Evolutionary conservation across 169 alveolate species (phyloP), one percentile per base, ranked within the genome.

Genomic region (Plasmodium vivax): DNA sequence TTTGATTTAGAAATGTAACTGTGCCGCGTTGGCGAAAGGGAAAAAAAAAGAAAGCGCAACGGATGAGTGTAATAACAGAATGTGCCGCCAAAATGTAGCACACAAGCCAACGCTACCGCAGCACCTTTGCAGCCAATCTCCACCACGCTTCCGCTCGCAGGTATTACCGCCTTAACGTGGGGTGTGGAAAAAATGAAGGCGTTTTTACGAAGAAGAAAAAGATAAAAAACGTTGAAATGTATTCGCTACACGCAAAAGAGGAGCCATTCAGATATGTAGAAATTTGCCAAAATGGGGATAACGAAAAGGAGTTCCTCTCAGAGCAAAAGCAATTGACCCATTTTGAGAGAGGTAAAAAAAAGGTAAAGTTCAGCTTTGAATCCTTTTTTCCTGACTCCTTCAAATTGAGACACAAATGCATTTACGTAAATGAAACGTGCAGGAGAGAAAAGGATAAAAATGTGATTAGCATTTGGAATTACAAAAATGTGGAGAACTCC

Each of bases 371-470:
- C 27, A 74, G 47, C 23, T 73, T 73, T 27, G 80, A 51, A 74
- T 85, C 85, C 2, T 85, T 74, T 85, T 85, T 85, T 74, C 93
- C 93, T 51, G 84, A 85, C 32, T 85, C 19, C 62, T 85, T 85
- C 43, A 41, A 85, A 32, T 85, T 85, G 14, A 85, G 30, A 74
- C 45, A 45, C 9, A 73, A 73, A 51, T 74, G 68, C 27, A 38
- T 75, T 32, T 85, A 85, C 93, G 16, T 85, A 85, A 74, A 54
- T 73, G 68, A 14, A 85, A 54, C 51, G 34, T 8, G 36, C 27
- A 73, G 54, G 16, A 19, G 72, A 74, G 79, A 85, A 30, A 45
- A 32, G 12, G 72, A 62, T 38, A 47, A 12, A 62, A 56, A 32
- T 73, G 32, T 10, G 19, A 85, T 85, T 27, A 73, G 81, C 73